phyloP scores from a whole-genome alignment of 805 yeast species.

The Cyberlindnera xylosilytica region DNA sequence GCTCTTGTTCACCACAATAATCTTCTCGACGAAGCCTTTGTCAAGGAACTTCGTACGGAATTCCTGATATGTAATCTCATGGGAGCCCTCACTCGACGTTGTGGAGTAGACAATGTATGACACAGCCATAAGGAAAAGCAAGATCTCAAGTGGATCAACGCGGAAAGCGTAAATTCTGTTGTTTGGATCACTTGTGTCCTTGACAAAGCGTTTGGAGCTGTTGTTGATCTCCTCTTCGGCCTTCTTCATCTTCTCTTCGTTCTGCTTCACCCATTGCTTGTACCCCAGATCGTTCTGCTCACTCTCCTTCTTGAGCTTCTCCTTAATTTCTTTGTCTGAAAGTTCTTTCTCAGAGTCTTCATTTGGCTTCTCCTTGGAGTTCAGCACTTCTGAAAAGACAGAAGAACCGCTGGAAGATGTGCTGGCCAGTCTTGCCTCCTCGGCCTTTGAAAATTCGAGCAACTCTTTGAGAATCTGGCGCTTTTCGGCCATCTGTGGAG shows the following conservation, averaged over 20 bases:
- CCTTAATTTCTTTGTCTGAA: conserved; percentile 1
- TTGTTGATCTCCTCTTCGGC: conserved; percentile 16
- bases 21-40: conserved; percentile 69
- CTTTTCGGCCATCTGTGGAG: conserved; percentile 8
- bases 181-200: conserved; percentile 30
- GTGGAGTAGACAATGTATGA: conserved; percentile 31
- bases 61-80: conserved; percentile 87
- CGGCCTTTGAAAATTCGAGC: conserved; percentile 9
- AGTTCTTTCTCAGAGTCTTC: not conserved
- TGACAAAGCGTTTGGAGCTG: conserved; percentile 21
- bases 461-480: conserved; percentile 12
- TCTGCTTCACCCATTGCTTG: conserved; percentile 10
- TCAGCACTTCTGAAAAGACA: conserved; percentile 13
- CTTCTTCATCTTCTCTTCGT: conserved; percentile 20
- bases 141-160: conserved; percentile 33
- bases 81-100: conserved; percentile 30
- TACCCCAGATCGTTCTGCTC: conserved; percentile 12
- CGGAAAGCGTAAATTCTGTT: conserved; percentile 30
- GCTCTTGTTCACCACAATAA: conserved; percentile 73
- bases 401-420: conserved; percentile 3
- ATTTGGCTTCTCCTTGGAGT: conserved; percentile 8
- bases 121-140: conserved; percentile 30
- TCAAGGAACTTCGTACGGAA: conserved; percentile 73
- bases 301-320: conserved; percentile 11
- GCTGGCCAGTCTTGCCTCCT: conserved; percentile 8